A percentile compares a stretch with the other conserved stretches of the same genome.
Conservation (phyloP, 306 rosid genomes). For the Mimosa bimucronata region DNA sequence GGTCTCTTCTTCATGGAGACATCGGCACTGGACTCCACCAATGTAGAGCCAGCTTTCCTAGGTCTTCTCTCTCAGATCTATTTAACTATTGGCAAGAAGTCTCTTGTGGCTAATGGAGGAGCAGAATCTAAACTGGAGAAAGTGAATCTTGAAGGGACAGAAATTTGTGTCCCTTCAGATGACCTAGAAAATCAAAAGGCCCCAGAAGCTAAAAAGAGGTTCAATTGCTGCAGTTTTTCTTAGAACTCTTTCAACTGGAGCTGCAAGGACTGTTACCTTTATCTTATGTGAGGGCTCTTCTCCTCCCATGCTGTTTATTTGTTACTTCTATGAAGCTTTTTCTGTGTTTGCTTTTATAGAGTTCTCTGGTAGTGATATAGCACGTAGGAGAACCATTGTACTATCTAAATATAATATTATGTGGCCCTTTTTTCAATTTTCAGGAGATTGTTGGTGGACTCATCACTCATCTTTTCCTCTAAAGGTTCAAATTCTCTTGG, state of each 20-base stretch:
- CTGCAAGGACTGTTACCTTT: neutral
- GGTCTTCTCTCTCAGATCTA: slow-evolving; percentile 84
- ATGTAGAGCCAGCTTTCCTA: slow-evolving; percentile 82
- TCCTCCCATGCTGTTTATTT: neutral
- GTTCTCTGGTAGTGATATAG: neutral
- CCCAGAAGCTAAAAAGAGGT: slow-evolving; percentile 42
- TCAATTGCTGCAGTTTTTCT: slow-evolving; percentile 64
- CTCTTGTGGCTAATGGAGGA: slow-evolving; percentile 67
- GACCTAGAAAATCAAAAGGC: slow-evolving; percentile 48
- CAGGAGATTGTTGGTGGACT: neutral
- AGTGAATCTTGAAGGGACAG: slow-evolving; percentile 70
- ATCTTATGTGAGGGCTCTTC: slow-evolving; percentile 40
- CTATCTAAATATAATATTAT: neutral
- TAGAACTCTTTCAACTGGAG: slow-evolving; percentile 38
- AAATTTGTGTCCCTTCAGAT: slow-evolving; percentile 58
- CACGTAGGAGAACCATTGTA: neutral
- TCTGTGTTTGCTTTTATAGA: neutral
- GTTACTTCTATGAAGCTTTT: neutral
- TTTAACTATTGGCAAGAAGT: slow-evolving; percentile 61
- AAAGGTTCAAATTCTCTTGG: slow-evolving; percentile 10
- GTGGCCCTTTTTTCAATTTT: slow-evolving; percentile 14
- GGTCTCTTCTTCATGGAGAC: slow-evolving; percentile 88
- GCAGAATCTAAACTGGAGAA: slow-evolving; percentile 57
- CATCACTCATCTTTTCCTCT: neutral
- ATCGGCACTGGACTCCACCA: slow-evolving; percentile 87